phyloP scores from a whole-genome alignment of 495 filamentous ascomycete genomes.

The Hyphodiscus hymeniophilus region DNA sequence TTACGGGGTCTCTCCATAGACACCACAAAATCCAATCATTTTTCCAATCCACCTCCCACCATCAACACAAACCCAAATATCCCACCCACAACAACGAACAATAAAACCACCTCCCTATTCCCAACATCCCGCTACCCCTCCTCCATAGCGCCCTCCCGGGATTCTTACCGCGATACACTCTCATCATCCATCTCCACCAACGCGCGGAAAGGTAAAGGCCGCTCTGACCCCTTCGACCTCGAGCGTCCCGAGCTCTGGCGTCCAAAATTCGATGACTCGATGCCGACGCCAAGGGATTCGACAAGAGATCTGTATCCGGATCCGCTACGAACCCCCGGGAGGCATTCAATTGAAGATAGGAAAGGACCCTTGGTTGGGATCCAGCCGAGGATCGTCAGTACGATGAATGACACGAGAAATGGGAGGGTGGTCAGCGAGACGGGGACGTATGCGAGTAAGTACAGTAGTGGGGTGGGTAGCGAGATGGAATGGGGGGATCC shows the following conservation, averaged over 20 bases:
- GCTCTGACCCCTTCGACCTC: constrained; percentile 60
- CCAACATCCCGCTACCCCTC: constrained; percentile 17
- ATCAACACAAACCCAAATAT: no score
- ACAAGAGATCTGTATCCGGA: constrained; percentile 22
- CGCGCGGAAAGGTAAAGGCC: constrained; percentile 37
- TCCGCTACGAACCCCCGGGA: constrained; percentile 3
- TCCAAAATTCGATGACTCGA: constrained; percentile 6
- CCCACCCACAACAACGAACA: no score
- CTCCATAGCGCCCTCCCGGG: constrained; percentile 13
- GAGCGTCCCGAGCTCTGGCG: constrained; percentile 43
- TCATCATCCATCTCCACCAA: constrained; percentile 21
- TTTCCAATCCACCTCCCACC: background rate
- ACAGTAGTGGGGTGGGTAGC: constrained; percentile 35
- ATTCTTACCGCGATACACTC: constrained; percentile 20
- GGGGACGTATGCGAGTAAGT: constrained; percentile 28
- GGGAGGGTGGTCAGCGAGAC: background rate
- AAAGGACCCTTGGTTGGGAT: no score
- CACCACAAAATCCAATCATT: constrained; percentile 10
- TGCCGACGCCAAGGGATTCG: background rate
- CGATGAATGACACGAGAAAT: no score
- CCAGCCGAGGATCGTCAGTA: no score
- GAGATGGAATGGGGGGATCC: constrained; percentile 43
- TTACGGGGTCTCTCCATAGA: constrained; percentile 37
- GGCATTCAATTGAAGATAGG: no score
- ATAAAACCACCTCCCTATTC: constrained; percentile 7